phyloP scores from a whole-genome alignment of 331 rosid species.

The Malus hybrid region DNA sequence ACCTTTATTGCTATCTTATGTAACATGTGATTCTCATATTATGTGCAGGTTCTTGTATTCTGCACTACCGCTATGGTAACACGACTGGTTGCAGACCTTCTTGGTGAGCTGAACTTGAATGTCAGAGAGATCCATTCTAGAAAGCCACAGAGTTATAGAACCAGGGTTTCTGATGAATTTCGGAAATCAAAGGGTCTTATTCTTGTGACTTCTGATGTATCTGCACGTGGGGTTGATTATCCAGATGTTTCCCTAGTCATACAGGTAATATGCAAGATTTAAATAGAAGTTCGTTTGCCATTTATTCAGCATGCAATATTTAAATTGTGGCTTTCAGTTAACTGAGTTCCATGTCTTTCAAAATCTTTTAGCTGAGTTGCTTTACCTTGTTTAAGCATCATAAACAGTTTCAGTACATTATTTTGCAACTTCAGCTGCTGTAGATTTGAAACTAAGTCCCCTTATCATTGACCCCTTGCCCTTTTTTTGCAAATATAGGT shows the following conservation, averaged over 20 bases:
- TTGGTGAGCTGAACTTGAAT: conserved; percentile 79
- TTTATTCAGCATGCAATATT: background rate
- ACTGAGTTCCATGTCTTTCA: background rate
- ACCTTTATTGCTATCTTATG: background rate
- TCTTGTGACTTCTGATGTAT: conserved; percentile 92
- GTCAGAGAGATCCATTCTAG: conserved; percentile 97
- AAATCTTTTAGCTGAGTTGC: background rate
- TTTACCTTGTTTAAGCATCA: background rate
- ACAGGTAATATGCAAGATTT: conserved; percentile 39
- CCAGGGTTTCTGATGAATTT: conserved; percentile 88
- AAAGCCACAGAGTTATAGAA: conserved; percentile 86
- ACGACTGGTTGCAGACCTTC: conserved; percentile 74
- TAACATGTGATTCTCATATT: background rate
- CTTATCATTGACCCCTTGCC: background rate
- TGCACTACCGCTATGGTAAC: conserved; percentile 99
- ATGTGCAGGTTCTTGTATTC: conserved; percentile 78
- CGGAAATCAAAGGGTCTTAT: conserved; percentile 89
- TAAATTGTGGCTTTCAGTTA: background rate
- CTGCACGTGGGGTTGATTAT: conserved; percentile 99
- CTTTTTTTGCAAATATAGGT: conserved; percentile 31
- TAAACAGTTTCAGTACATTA: background rate
- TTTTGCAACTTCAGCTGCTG: background rate
- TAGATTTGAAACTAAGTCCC: background rate
- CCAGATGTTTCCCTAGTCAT: conserved; percentile 91
- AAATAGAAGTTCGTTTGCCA: background rate